Percentiles rank a stretch among this genome's conserved stretches.
phyloP scores from a whole-genome alignment of 2,329 filamentous ascomycete species.

The Ophiostoma himal-ulmi region DNA sequence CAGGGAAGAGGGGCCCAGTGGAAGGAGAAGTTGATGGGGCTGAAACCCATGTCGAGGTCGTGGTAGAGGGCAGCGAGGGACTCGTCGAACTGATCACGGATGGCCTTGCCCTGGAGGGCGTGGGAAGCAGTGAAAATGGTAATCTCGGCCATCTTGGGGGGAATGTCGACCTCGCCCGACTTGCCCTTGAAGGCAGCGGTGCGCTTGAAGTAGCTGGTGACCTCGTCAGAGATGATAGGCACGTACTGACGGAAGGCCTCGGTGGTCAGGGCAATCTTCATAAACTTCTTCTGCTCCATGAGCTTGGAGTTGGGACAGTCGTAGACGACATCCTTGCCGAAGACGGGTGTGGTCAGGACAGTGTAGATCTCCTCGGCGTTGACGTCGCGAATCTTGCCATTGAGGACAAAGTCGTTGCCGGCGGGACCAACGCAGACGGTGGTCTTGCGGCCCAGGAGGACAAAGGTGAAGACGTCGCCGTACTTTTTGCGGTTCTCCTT shows the following conservation, averaged over 20 bases:
- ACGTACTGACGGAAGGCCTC: conserved; percentile 62
- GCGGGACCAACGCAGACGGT: conserved; percentile 46
- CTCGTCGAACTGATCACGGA: conserved; percentile 63
- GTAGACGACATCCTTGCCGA: conserved; percentile 74
- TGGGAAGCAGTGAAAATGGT: conserved; percentile 77
- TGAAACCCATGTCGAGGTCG: conserved; percentile 73
- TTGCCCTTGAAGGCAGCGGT: conserved; percentile 52
- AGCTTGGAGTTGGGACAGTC: conserved; percentile 79
- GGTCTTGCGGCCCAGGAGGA: conserved; percentile 46
- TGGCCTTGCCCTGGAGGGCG: conserved; percentile 68
- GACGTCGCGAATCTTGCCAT: conserved; percentile 48
- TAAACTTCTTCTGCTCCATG: conserved; percentile 85
- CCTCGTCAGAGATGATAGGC: conserved; percentile 63
- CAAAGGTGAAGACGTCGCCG: conserved; percentile 50
- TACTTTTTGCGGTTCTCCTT: conserved; percentile 59
- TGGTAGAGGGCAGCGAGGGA: conserved; percentile 73
- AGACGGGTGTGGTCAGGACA: conserved; percentile 50
- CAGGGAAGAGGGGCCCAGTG: conserved; percentile 73
- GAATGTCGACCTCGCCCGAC: conserved; percentile 58
- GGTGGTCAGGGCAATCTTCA: conserved; percentile 64
- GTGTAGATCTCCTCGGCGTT: conserved; percentile 52
- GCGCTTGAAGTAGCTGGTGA: conserved; percentile 56
- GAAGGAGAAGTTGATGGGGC: conserved; percentile 75
- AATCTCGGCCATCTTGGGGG: conserved; percentile 64
- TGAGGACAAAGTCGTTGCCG: conserved; percentile 53